These are phyloP conservation scores for Cladophialophora psammophila DNA, from an alignment of 2,329 filamentous ascomycete species.

Conservation along the genomic window DNA sequence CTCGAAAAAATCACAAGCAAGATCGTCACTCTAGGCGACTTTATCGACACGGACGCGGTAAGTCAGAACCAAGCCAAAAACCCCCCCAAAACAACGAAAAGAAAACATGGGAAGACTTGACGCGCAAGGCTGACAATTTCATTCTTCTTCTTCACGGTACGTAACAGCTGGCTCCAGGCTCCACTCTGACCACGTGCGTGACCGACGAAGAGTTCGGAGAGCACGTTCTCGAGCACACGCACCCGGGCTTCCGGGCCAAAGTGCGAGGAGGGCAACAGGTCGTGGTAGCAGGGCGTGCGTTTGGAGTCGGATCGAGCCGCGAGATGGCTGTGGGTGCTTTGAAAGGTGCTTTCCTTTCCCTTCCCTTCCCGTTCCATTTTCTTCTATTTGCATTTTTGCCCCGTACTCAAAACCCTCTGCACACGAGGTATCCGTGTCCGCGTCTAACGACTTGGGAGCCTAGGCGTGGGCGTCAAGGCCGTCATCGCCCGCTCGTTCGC, in stretches of 20 bases:
- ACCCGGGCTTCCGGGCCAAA: conserved; percentile 51
- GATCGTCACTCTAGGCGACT: conserved; percentile 53
- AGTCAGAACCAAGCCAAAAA: neutral
- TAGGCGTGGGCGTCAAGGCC: conserved; percentile 48
- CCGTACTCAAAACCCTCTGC: neutral
- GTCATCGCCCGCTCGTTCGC: conserved; percentile 56
- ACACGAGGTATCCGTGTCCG: neutral
- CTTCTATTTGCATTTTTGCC: neutral
- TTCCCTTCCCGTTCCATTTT: neutral
- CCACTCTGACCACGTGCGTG: conserved; percentile 69
- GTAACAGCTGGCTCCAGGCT: conserved; percentile 47
- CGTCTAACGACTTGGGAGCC: conserved; percentile 14
- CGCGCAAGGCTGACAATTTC: neutral
- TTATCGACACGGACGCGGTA: conserved; percentile 56
- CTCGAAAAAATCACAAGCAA: conserved; percentile 40
- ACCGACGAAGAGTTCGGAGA: conserved; percentile 47
- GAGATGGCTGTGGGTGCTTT: conserved; percentile 55
- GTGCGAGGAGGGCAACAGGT: conserved; percentile 37
- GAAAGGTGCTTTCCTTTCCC: conserved; percentile 40
- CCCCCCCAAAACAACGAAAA: neutral
- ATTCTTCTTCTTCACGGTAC: neutral
- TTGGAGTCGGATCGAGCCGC: conserved; percentile 57
- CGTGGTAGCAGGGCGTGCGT: conserved; percentile 54
- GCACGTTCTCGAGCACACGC: conserved; percentile 52
- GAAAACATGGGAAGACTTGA: neutral